Conservation (phyloP, 2,329 filamentous ascomycete genomes). For the Incumbomyces lentus region DNA sequence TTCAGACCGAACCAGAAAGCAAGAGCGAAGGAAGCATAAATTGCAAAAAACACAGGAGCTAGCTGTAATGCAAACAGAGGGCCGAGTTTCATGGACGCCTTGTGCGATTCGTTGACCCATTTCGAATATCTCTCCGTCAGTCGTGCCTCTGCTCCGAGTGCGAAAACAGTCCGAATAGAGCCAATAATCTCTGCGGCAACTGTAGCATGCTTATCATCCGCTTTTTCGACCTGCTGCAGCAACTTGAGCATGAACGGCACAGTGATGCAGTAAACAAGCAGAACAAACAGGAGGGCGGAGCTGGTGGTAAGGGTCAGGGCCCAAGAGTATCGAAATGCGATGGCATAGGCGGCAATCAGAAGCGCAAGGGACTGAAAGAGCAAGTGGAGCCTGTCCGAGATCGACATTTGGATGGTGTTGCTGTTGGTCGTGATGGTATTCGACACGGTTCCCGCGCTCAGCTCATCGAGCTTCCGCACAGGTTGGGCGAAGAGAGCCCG, state of each 20-base stretch:
- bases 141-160: constrained; percentile 32
- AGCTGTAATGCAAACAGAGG: constrained; percentile 25
- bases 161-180: constrained; percentile 35
- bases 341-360: constrained; percentile 37
- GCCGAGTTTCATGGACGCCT: constrained; percentile 24
- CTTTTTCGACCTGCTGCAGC: constrained; percentile 21
- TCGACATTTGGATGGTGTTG: constrained; percentile 44
- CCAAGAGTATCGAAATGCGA: constrained; percentile 45
- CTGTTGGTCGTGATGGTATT: constrained; percentile 43
- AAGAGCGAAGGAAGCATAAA: constrained; percentile 28
- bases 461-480: constrained; percentile 39
- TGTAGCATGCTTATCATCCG: constrained; percentile 31
- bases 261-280: constrained; percentile 21
- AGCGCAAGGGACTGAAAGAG: constrained; percentile 34
- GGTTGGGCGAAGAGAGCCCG: constrained; percentile 40
- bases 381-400: constrained; percentile 42
- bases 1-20: constrained; percentile 42
- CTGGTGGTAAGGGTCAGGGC: constrained; percentile 43
- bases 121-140: constrained; percentile 28
- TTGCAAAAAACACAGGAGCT: constrained; percentile 27
- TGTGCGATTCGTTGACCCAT: constrained; percentile 30
- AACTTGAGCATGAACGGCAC: constrained; percentile 25
- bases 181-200: constrained; percentile 35
- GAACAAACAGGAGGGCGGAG: constrained; percentile 35
- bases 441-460: constrained; percentile 41